A percentile compares a stretch with the other conserved stretches of the same genome.
Conservation (phyloP, 164 flowering plant species). For the Taxillus chinensis region DNA sequence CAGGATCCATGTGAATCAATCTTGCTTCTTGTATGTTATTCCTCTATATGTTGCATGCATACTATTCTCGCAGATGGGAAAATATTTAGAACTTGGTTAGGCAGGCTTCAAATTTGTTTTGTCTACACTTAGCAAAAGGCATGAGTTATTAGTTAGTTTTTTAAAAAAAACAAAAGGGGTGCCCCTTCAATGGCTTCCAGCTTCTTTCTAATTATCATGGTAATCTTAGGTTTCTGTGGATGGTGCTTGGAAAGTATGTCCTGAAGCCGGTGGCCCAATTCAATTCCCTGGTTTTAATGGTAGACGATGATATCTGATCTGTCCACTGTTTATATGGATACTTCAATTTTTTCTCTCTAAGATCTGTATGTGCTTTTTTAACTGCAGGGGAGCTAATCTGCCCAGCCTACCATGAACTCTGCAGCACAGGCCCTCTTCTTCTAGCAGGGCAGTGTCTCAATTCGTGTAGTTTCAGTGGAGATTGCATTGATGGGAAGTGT, state of each 20-base stretch:
- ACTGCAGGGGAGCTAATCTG: conserved; percentile 71
- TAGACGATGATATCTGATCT: no score
- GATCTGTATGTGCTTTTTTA: neutral
- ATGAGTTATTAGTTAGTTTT: no score
- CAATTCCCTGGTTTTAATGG: conserved; percentile 90
- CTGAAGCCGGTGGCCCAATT: conserved; percentile 76
- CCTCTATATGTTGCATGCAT: no score
- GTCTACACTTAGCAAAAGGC: no score
- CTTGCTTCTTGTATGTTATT: no score
- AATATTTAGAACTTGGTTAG: no score
- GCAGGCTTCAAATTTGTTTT: no score
- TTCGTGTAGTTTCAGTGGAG: conserved; percentile 83
- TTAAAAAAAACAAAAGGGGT: no score
- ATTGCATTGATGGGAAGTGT: conserved; percentile 77
- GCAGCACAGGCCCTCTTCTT: conserved; percentile 31
- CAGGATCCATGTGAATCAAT: no score
- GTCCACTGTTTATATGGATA: neutral
- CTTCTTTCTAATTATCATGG: neutral
- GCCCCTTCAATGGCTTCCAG: neutral
- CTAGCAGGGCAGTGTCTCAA: conserved; percentile 58
- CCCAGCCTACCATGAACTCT: conserved; percentile 88
- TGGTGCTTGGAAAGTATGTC: conserved; percentile 90
- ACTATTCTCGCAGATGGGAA: no score
- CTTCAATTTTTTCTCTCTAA: neutral
- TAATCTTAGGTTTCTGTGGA: conserved; percentile 80